phyloP scores from a whole-genome alignment of 176 grass and related monocot species.

The sorghum (Sorghum bicolor) region DNA sequence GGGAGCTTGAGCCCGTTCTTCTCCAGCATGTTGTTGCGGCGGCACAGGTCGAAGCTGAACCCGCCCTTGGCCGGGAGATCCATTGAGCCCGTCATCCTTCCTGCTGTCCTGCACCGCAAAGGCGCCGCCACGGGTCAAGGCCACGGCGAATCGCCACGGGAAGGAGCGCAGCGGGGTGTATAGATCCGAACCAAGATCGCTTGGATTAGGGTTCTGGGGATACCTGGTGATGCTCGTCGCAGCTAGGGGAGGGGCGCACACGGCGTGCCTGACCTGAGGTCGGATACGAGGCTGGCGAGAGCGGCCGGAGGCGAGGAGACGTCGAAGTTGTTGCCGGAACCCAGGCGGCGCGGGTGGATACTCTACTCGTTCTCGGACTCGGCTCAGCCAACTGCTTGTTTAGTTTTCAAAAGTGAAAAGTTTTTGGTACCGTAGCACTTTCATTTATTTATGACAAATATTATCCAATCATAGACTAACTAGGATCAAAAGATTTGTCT shows the following conservation, averaged over 20 bases:
- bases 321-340: too few species aligned
- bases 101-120: conserved; percentile 37
- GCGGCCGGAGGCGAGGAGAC: too few species aligned
- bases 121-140: conserved; percentile 11
- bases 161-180: neutral
- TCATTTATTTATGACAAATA: too few species aligned
- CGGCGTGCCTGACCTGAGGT: neutral
- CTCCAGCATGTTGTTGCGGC: conserved; percentile 64
- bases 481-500: too few species aligned
- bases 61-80: conserved; percentile 80
- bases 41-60: conserved; percentile 76
- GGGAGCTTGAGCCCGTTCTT: conserved; percentile 65
- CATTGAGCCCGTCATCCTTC: conserved; percentile 66
- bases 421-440: too few species aligned
- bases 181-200: neutral
- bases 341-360: too few species aligned
- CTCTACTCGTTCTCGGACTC: too few species aligned
- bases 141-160: neutral
- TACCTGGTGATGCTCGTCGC: neutral
- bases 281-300: neutral
- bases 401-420: too few species aligned
- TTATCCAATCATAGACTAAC: too few species aligned
- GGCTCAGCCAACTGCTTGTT: too few species aligned
- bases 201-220: neutral
- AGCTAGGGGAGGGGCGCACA: neutral